phyloP scores from a whole-genome alignment of 129 eudicot species.

The Silybum marianum region DNA sequence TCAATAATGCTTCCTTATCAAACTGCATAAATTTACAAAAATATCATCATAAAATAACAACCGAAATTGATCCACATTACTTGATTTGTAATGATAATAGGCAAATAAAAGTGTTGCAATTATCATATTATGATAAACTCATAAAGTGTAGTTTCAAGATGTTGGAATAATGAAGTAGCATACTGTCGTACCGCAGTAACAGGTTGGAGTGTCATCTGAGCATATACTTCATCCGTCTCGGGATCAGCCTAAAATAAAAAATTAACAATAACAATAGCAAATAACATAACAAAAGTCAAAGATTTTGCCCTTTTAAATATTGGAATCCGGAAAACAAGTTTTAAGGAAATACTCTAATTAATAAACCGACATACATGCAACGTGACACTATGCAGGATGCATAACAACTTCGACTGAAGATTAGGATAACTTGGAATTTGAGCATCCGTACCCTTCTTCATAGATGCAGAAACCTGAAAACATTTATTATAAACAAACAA shows the following conservation, averaged over 20 bases:
- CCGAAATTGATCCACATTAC: not conserved
- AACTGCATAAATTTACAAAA: conserved; percentile 42
- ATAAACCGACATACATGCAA: conserved; percentile 48
- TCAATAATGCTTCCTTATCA: conserved; percentile 65
- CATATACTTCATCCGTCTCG: conserved; percentile 80
- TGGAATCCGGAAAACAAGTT: not conserved
- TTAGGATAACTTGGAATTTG: conserved; percentile 81
- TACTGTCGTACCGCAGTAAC: conserved; percentile 72
- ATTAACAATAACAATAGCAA: not conserved
- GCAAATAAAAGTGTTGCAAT: not conserved
- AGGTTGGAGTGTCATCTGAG: conserved; percentile 82
- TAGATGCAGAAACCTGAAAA: conserved; percentile 75
- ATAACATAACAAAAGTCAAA: not conserved
- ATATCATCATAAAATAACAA: not conserved
- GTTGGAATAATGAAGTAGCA: not conserved
- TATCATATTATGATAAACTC: not conserved
- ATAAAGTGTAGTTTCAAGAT: not conserved
- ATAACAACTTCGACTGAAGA: conserved; percentile 67
- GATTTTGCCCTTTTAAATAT: not conserved
- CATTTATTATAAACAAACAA: not conserved
- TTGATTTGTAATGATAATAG: not conserved
- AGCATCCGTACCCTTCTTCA: conserved; percentile 69
- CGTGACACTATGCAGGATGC: conserved; percentile 69
- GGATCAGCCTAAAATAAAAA: conserved; percentile 57
- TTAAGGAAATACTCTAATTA: not conserved